Percentiles rank a stretch among this genome's conserved stretches.
Evolutionary conservation across 164 flowering plant genomes (phyloP).

Genomic region (Taxillus chinensis): DNA sequence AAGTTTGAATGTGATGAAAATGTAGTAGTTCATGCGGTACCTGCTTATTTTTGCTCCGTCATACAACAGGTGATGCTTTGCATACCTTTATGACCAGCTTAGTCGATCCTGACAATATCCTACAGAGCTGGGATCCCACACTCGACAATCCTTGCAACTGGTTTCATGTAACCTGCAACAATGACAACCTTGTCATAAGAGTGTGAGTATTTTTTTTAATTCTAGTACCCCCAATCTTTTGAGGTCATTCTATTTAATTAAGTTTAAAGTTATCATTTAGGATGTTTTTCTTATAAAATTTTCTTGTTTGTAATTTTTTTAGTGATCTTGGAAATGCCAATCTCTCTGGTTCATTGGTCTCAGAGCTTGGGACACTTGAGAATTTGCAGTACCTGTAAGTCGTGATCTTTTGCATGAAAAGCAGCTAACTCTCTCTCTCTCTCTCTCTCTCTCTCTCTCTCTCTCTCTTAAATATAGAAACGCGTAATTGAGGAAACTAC

Average conservation of each 20-base stretch:
- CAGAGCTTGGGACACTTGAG: slow-evolving; percentile 76
- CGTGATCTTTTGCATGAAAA: background rate
- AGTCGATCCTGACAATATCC: slow-evolving; percentile 75
- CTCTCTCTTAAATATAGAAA: too few species aligned
- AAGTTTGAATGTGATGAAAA: too few species aligned
- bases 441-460: too few species aligned
- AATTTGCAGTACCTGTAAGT: slow-evolving; percentile 91
- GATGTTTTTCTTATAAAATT: background rate
- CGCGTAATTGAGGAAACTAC: too few species aligned
- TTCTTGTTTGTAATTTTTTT: slow-evolving; percentile 9
- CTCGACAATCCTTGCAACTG: slow-evolving; percentile 94
- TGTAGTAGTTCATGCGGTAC: too few species aligned
- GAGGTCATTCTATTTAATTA: background rate
- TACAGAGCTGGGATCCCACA: slow-evolving; percentile 96
- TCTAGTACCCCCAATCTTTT: background rate
- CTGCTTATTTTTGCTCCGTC: too few species aligned
- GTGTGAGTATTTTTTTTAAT: slow-evolving; percentile 40
- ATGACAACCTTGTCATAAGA: slow-evolving; percentile 86
- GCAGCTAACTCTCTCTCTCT: background rate
- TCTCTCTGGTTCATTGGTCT: slow-evolving; percentile 72
- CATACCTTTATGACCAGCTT: slow-evolving; percentile 57
- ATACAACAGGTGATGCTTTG: slow-evolving; percentile 75
- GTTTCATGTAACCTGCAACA: slow-evolving; percentile 95
- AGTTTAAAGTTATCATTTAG: too few species aligned
- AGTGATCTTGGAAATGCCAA: slow-evolving; percentile 96